These are phyloP conservation scores for Mycena rosella DNA, from an alignment of 768 basidiomycete species.

Conservation along the genomic window DNA sequence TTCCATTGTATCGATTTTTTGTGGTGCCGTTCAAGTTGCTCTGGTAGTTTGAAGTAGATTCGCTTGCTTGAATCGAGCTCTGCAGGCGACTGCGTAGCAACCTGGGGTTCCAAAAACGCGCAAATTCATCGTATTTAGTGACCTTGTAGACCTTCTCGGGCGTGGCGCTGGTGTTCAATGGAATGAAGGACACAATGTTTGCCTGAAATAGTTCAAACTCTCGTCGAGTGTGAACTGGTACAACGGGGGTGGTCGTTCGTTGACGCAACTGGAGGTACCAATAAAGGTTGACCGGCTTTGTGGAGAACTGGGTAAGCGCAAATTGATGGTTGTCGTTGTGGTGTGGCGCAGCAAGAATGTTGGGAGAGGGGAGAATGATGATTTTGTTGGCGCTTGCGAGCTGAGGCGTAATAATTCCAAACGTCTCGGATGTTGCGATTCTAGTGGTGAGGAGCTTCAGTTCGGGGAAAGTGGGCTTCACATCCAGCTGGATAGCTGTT, in stretches of 20 bases:
- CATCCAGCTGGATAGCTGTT: conserved; percentile 16
- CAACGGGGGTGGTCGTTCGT: conserved; percentile 27
- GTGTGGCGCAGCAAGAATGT: conserved; percentile 12
- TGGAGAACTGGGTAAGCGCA: conserved; percentile 23
- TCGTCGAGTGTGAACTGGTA: conserved; percentile 28
- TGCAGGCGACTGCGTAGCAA: conserved; percentile 19
- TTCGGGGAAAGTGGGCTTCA: conserved; percentile 26
- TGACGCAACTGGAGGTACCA: conserved; percentile 32
- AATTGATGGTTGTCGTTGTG: conserved; percentile 18
- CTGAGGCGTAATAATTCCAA: conserved; percentile 22
- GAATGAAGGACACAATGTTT: conserved; percentile 5
- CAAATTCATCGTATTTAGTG: conserved; percentile 28
- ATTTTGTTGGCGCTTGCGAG: conserved; percentile 23
- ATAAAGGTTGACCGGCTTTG: conserved; percentile 25
- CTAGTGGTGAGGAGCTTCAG: conserved; percentile 33
- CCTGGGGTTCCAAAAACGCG: conserved; percentile 31
- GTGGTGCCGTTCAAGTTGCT: conserved; percentile 36
- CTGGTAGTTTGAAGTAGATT: conserved; percentile 36
- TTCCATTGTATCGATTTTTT: conserved; percentile 29
- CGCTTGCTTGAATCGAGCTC: conserved; percentile 12
- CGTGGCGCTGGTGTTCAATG: not conserved
- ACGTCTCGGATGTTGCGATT: conserved; percentile 30
- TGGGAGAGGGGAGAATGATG: conserved; percentile 2
- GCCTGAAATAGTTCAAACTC: conserved; percentile 27
- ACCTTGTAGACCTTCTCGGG: conserved; percentile 24